Evolutionary conservation across 306 rosid genomes (phyloP).

Genomic region (Castanopsis chinensis): DNA sequence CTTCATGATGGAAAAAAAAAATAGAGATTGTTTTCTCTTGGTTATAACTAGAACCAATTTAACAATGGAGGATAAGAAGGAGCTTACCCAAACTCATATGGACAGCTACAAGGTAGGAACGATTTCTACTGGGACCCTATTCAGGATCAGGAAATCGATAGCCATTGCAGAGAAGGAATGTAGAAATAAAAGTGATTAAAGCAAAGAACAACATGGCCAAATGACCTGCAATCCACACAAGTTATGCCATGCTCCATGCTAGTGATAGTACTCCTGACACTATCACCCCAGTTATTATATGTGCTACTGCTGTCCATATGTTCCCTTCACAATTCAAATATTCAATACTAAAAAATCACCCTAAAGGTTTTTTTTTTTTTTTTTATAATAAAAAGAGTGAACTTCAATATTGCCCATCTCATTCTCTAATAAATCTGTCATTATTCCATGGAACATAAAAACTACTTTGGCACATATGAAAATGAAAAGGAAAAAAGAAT

Average conservation of each 20-base stretch:
- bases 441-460: too few relatives aligned
- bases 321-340: slow-evolving; percentile 28
- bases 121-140: slow-evolving; percentile 40
- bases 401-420: too few relatives aligned
- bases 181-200: slow-evolving; percentile 35
- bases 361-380: too few relatives aligned
- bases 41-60: neutral
- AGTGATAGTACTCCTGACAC: slow-evolving; percentile 58
- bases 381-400: too few relatives aligned
- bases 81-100: slow-evolving; percentile 33
- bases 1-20: too few relatives aligned
- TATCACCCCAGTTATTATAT: slow-evolving; percentile 59
- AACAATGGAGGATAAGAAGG: neutral
- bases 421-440: too few relatives aligned
- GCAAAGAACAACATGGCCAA: slow-evolving; percentile 40
- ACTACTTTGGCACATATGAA: neutral
- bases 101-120: slow-evolving; percentile 48
- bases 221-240: slow-evolving; percentile 64
- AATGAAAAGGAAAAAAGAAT: neutral
- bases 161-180: slow-evolving; percentile 43
- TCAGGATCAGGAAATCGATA: slow-evolving; percentile 58
- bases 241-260: slow-evolving; percentile 61
- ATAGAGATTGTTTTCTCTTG: too few relatives aligned
- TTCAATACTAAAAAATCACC: too few relatives aligned
- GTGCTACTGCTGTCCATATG: slow-evolving; percentile 63